Percentiles rank a stretch among this genome's conserved stretches.
Conservation (phyloP, 1,284 basidiomycete species). For the Jaminaea rosea region DNA sequence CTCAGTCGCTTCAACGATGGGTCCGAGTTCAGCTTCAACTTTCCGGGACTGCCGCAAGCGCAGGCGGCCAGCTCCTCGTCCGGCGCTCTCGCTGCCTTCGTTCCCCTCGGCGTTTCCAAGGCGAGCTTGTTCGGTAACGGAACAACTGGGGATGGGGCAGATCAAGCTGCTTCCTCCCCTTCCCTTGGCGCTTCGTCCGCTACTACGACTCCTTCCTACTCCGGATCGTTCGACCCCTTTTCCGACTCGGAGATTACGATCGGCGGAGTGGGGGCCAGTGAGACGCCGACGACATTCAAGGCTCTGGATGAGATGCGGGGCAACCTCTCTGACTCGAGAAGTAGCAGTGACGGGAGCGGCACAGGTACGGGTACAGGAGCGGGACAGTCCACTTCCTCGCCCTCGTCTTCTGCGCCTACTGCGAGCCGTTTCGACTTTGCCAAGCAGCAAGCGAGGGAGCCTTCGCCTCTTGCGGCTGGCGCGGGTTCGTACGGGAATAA, state of each 20-base stretch:
- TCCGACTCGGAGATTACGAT: conserved; percentile 13
- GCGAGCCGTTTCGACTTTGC: conserved; percentile 38
- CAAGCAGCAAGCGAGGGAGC: conserved; percentile 29
- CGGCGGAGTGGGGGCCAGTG: background rate
- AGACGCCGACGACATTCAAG: conserved; percentile 18
- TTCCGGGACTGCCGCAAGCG: conserved; percentile 13
- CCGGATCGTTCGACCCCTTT: conserved; percentile 43
- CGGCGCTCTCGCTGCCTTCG: conserved; percentile 2
- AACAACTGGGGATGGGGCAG: background rate
- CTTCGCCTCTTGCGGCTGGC: too few species aligned
- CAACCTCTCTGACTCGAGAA: conserved; percentile 20
- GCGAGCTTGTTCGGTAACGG: background rate
- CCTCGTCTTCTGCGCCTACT: background rate
- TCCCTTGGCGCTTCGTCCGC: background rate
- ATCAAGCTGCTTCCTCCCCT: background rate
- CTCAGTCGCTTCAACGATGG: conserved; percentile 35
- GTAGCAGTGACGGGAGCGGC: conserved; percentile 9
- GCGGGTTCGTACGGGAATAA: too few species aligned
- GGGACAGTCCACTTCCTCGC: conserved; percentile 10
- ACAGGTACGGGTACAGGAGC: conserved; percentile 7
- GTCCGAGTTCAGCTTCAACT: conserved; percentile 39
- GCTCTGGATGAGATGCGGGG: conserved; percentile 27
- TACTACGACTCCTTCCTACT: too few species aligned
- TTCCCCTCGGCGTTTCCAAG: background rate
- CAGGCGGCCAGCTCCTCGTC: background rate